Percentiles rank a stretch among this genome's conserved stretches.
phyloP scores from a whole-genome alignment of 148 eudicot species.

The Linanthus parryae region DNA sequence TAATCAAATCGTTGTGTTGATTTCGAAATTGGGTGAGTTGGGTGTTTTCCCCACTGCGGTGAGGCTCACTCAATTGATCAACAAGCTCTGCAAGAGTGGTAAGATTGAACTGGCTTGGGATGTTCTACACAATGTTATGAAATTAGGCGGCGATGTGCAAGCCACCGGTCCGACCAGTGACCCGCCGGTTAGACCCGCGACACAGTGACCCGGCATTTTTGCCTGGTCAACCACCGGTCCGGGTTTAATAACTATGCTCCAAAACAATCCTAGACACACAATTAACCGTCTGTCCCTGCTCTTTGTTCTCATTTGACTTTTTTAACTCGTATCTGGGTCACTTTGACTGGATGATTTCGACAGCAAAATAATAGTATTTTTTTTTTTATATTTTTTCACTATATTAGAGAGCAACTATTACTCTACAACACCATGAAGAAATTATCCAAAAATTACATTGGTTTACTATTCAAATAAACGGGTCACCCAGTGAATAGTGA shows the following conservation, averaged over 20 bases:
- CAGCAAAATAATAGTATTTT: not conserved
- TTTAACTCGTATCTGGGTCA: too few species aligned
- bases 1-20: constrained; percentile 35
- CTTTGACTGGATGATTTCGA: not conserved
- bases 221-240: constrained; percentile 37
- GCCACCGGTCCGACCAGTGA: constrained; percentile 50
- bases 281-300: too few species aligned
- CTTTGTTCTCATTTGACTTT: too few species aligned
- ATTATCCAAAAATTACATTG: not conserved
- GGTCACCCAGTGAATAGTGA: too few species aligned
- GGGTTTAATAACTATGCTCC: too few species aligned
- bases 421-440: not conserved
- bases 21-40: constrained; percentile 29
- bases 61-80: constrained; percentile 36
- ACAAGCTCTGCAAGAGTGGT: constrained; percentile 32
- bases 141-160: constrained; percentile 35
- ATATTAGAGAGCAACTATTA: not conserved
- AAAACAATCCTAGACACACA: too few species aligned
- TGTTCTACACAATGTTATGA: constrained; percentile 37
- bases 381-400: not conserved
- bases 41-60: constrained; percentile 29
- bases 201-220: constrained; percentile 25
- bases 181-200: constrained; percentile 52
- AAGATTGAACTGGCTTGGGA: constrained; percentile 41
- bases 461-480: not conserved